Base-by-base conservation (phyloP, 1,284 basidiomycete species). In the Porodaedalea pini region DNA sequence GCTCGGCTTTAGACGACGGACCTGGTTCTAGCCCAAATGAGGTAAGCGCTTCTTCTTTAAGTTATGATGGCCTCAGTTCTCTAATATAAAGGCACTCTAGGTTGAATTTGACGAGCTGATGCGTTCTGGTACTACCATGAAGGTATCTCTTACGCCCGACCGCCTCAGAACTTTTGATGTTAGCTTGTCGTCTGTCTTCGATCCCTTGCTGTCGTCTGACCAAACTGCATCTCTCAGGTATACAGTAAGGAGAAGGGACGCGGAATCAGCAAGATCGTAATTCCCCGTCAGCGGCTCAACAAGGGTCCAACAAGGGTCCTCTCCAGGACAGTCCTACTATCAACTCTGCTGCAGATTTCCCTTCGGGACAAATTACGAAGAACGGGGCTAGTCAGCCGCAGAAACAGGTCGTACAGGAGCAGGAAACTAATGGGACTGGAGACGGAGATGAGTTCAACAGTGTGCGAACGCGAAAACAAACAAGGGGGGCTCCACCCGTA, bases 101-200 rank as follows among this genome's bases (percentile, higher is more conserved):
- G 79, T 88, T 60, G 90, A 94, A 69, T 97, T 97, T 70, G 94
- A 97, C 72, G 85, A 92, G 69, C 76, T 96, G 69, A 86, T 97
- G 82, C 82, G 84, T 54, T 92, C 90, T 59, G 85, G 87, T 56
- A 78, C 88, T 55, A 96, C 94, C 7, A 90, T 95, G 87, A 96
- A 94, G 70, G 88, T 98, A 65, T 96, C 93, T 49, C 78, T 98
- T 60, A 98, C 95, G 27, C 95, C 95, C 57, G 90, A 95, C 74
- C 80, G 94, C 53, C 76, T 97, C 56, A 89, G 86, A 70, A 90
- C 85, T 39, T 94, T 94, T 81, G 92, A 95, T 78, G 94, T 94
- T 72, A 70, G 74, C 29, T 43, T 64, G 61, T 68, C 61, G 61
- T 60, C 65, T 65, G 69, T 71, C 70, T 68, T 40, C 39, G 5